These are phyloP conservation scores for Pestalotiopsis sp. DNA, from an alignment of 2,329 filamentous ascomycete genomes.

Conservation along the genomic window DNA sequence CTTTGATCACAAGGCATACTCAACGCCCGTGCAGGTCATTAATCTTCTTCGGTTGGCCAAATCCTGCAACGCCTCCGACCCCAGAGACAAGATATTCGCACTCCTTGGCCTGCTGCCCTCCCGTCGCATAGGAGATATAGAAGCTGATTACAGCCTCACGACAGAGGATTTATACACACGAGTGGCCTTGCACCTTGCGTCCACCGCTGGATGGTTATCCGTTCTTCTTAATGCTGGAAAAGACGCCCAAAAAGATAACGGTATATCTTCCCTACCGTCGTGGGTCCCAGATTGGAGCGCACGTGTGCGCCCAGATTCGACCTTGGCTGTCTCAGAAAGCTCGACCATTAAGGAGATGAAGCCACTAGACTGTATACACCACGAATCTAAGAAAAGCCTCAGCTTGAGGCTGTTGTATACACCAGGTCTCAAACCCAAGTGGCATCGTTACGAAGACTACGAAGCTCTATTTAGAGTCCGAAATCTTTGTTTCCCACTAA, in stretches of 20 bases:
- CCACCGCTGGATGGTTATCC: neutral
- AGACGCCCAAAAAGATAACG: too few relatives aligned
- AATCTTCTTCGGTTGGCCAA: constrained; percentile 4
- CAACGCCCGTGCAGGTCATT: neutral
- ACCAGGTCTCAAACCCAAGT: neutral
- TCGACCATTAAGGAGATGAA: neutral
- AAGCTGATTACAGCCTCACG: constrained; percentile 13
- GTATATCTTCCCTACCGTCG: constrained; percentile 10
- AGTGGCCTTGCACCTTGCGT: constrained; percentile 11
- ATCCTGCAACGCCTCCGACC: constrained; percentile 9
- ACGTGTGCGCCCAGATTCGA: neutral
- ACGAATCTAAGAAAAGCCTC: neutral
- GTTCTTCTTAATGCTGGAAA: constrained; percentile 9
- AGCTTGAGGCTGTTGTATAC: neutral
- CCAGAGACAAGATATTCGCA: constrained; percentile 19
- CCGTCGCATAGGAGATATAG: neutral
- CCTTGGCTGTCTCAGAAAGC: neutral
- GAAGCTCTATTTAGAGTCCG: too few relatives aligned
- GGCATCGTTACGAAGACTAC: neutral
- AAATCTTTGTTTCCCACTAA: too few relatives aligned
- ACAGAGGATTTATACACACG: constrained; percentile 10
- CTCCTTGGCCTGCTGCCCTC: constrained; percentile 14
- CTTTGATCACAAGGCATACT: constrained; percentile 6
- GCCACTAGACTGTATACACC: too few relatives aligned
- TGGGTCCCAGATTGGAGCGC: constrained; percentile 19